phyloP scores from a whole-genome alignment of 2,329 filamentous ascomycete species.

The Colletotrichum sp. region DNA sequence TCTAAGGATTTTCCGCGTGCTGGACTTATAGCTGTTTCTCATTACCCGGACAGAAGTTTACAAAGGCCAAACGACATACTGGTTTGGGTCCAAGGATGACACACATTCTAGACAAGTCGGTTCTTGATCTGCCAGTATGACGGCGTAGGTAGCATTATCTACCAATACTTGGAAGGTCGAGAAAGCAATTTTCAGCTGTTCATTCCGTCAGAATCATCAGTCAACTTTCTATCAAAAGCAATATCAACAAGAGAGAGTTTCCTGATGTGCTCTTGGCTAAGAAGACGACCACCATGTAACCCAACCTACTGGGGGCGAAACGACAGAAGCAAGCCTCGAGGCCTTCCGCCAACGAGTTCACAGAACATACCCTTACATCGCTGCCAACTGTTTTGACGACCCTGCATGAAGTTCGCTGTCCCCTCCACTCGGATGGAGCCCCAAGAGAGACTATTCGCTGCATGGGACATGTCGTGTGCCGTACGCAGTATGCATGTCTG shows the following conservation, averaged over 20 bases:
- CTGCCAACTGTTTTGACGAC: background rate
- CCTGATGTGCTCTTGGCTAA: background rate
- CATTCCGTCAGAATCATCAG: background rate
- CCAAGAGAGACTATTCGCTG: background rate
- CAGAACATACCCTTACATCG: background rate
- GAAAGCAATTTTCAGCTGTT: background rate
- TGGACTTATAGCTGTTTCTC: background rate
- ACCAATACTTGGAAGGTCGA: background rate
- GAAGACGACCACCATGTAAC: background rate
- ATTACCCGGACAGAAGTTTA: background rate
- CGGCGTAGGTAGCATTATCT: background rate
- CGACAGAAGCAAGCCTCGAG: background rate
- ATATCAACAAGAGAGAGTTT: background rate
- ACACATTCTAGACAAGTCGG: background rate
- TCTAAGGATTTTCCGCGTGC: background rate
- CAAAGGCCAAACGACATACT: background rate
- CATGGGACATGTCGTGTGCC: background rate
- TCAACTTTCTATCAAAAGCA: background rate
- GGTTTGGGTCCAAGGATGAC: background rate
- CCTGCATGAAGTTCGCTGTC: background rate
- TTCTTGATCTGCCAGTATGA: background rate
- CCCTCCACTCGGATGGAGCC: background rate
- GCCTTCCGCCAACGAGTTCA: background rate
- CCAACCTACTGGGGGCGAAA: background rate
- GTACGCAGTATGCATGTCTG: background rate